These are phyloP conservation scores for Cercospora brassicicola DNA, from an alignment of 2,329 filamentous ascomycete genomes.

Conservation along the genomic window DNA sequence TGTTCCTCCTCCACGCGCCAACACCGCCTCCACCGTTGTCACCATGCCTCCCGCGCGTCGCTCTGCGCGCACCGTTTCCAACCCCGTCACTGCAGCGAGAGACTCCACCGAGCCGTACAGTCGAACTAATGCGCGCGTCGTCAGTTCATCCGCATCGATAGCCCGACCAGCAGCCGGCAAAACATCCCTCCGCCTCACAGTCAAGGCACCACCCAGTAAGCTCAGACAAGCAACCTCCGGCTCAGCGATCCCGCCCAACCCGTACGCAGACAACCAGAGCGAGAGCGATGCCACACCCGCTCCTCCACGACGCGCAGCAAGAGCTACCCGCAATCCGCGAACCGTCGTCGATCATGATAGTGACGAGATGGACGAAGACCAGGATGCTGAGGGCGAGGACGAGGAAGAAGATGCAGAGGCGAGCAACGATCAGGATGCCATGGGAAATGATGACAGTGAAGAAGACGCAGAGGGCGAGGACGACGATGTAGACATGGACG, in stretches of 20 bases:
- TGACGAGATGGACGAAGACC: slow-evolving; percentile 22
- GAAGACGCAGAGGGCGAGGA: slow-evolving; percentile 40
- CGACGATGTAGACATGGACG: slow-evolving; percentile 39
- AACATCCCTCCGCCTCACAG: slow-evolving; percentile 51
- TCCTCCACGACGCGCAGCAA: slow-evolving; percentile 32
- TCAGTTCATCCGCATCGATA: slow-evolving; percentile 34
- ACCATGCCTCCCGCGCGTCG: slow-evolving; percentile 39
- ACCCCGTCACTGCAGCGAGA: slow-evolving; percentile 19
- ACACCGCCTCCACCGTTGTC: neutral
- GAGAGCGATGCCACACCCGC: slow-evolving; percentile 40
- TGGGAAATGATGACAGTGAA: slow-evolving; percentile 32
- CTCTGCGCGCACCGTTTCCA: slow-evolving; percentile 33
- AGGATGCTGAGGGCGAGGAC: slow-evolving; percentile 32
- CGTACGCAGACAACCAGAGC: slow-evolving; percentile 35
- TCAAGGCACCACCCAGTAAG: slow-evolving; percentile 53
- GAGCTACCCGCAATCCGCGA: slow-evolving; percentile 39
- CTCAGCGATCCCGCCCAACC: slow-evolving; percentile 36
- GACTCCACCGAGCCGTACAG: slow-evolving; percentile 30
- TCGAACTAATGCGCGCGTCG: slow-evolving; percentile 32
- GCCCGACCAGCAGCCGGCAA: slow-evolving; percentile 45
- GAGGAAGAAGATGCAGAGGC: slow-evolving; percentile 35
- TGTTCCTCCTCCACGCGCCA: neutral
- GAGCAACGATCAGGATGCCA: slow-evolving; percentile 31
- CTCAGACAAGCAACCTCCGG: slow-evolving; percentile 50
- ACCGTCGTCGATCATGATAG: slow-evolving; percentile 40